Evolutionary conservation across 768 basidiomycete species (phyloP).

Genomic region (Podaxis rugospora): DNA sequence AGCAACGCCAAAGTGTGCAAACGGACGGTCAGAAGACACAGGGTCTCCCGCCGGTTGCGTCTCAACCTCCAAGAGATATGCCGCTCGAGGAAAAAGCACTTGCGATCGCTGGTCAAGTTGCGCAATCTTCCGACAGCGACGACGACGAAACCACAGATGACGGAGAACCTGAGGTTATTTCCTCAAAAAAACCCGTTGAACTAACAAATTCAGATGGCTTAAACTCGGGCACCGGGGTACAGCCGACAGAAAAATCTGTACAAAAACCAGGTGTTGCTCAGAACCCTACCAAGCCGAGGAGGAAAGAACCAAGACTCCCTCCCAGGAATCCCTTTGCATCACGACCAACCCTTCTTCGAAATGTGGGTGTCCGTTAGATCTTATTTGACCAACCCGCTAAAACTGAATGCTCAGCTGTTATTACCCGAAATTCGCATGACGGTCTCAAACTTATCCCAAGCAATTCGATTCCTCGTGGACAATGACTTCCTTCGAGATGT

Average conservation of each 20-base stretch:
- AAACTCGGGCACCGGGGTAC: not conserved
- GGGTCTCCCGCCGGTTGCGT: not conserved
- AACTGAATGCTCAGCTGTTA: slow-evolving; percentile 50
- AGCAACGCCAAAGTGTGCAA: not conserved
- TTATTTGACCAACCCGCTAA: not conserved
- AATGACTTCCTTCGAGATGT: slow-evolving; percentile 84
- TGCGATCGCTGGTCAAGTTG: not conserved
- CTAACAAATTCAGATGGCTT: not conserved
- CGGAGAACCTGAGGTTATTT: slow-evolving; percentile 50
- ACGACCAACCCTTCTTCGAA: slow-evolving; percentile 71
- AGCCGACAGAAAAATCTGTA: not conserved
- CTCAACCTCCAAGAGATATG: not conserved
- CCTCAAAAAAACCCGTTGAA: slow-evolving; percentile 39
- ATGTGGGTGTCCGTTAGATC: slow-evolving; percentile 42
- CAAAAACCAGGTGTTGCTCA: slow-evolving; percentile 13
- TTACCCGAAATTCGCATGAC: slow-evolving; percentile 85
- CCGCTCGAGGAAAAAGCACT: not conserved
- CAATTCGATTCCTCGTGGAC: slow-evolving; percentile 83
- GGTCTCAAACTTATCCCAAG: slow-evolving; percentile 89
- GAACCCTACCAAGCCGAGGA: slow-evolving; percentile 37
- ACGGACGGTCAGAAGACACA: not conserved
- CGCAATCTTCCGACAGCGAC: slow-evolving; percentile 18
- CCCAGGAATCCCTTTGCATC: slow-evolving; percentile 62
- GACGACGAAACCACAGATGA: slow-evolving; percentile 31
- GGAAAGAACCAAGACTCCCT: slow-evolving; percentile 20